These are phyloP conservation scores for Nematodospora anomalae DNA, from an alignment of 1,139 yeast species.

Conservation along the genomic window DNA sequence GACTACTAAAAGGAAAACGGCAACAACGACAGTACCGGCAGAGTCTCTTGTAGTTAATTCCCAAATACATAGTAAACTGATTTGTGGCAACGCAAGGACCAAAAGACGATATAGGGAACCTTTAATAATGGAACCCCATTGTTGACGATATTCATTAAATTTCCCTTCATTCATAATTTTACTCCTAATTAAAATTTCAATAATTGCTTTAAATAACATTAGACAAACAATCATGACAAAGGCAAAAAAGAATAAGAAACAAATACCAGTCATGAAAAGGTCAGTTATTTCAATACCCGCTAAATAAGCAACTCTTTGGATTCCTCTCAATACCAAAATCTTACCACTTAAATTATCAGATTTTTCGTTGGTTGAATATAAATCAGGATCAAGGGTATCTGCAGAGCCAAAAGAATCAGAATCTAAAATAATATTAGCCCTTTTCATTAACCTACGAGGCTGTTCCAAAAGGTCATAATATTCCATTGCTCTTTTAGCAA, in stretches of 20 bases:
- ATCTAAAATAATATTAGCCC: slow-evolving; percentile 28
- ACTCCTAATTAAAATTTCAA: slow-evolving; percentile 68
- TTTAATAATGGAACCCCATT: slow-evolving; percentile 79
- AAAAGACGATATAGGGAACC: slow-evolving; percentile 86
- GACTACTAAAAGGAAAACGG: slow-evolving; percentile 63
- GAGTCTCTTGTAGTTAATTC: slow-evolving; percentile 83
- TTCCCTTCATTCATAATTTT: slow-evolving; percentile 62
- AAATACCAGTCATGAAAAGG: slow-evolving; percentile 82
- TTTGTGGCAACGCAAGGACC: slow-evolving; percentile 81
- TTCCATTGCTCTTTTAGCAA: slow-evolving; percentile 9
- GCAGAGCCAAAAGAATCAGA: slow-evolving; percentile 43
- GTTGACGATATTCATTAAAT: slow-evolving; percentile 74
- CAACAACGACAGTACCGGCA: slow-evolving; percentile 77
- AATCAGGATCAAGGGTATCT: slow-evolving; percentile 47
- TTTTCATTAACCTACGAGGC: slow-evolving; percentile 6
- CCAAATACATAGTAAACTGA: slow-evolving; percentile 83
- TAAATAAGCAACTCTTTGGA: slow-evolving; percentile 84
- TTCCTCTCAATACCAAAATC: slow-evolving; percentile 82
- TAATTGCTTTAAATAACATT: slow-evolving; percentile 67
- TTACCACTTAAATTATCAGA: slow-evolving; percentile 54
- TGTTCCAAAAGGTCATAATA: slow-evolving; percentile 1
- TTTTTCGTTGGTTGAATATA: slow-evolving; percentile 75
- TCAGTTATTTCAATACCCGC: slow-evolving; percentile 85
- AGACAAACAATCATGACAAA: slow-evolving; percentile 67
- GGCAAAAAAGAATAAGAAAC: slow-evolving; percentile 77